phyloP scores from a whole-genome alignment of 148 eudicot genomes.

The Spergularia bocconei region DNA sequence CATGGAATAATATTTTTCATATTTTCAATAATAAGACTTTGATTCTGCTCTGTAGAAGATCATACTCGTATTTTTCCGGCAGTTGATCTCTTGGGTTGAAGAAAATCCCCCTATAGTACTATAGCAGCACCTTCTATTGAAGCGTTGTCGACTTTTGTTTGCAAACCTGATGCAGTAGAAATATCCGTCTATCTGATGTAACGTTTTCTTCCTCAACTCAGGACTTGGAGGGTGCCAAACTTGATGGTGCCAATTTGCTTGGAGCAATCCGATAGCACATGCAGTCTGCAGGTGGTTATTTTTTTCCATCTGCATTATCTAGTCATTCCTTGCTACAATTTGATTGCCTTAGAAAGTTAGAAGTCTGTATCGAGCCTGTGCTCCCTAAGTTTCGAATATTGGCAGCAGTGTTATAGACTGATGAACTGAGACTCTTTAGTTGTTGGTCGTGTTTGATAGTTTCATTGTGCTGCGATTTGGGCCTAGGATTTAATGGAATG shows the following conservation, averaged over 20 bases:
- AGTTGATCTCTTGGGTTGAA: background rate
- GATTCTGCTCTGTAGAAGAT: no score
- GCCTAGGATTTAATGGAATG: background rate
- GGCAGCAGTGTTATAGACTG: background rate
- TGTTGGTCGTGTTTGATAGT: background rate
- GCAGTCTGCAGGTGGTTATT: background rate
- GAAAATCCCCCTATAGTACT: background rate
- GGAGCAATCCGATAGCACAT: conserved; percentile 71
- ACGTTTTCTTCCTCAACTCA: conserved; percentile 22
- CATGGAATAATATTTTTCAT: no score
- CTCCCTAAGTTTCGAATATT: background rate
- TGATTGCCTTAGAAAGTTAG: background rate
- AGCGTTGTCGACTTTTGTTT: background rate
- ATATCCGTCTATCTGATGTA: background rate
- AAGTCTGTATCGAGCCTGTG: background rate
- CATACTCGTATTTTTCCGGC: background rate
- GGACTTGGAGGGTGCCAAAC: conserved; percentile 83
- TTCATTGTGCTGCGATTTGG: conserved; percentile 1
- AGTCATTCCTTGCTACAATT: background rate
- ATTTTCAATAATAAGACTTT: no score
- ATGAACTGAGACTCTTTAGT: background rate
- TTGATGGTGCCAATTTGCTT: conserved; percentile 81
- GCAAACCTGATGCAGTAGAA: background rate
- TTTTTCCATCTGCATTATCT: background rate
- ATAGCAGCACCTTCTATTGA: background rate